Evolutionary conservation across 768 basidiomycete species (phyloP), one percentile per base, ranked within the genome.

Genomic region (Erythrobasidium yunnanense): DNA sequence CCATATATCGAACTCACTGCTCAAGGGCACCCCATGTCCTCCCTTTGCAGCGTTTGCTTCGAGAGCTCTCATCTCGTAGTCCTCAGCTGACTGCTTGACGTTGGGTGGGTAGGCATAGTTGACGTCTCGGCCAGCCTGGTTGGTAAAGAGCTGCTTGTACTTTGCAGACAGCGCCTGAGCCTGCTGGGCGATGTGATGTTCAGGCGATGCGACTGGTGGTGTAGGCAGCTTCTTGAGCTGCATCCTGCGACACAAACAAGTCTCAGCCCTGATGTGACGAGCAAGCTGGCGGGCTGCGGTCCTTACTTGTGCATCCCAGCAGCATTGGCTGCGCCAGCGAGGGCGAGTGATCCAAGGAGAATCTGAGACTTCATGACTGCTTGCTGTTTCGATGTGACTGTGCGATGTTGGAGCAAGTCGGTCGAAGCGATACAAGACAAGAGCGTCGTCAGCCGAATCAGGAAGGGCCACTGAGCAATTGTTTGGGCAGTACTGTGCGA

Each of bases 11-110:
- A n/a, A 80, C 88, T 69, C 73, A 93, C 93, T 95, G 73, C 81
- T 85, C 49, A 99, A 81, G 69, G 95, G 93, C 56, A 96, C 87
- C 38, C 78, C 77, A 76, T 97, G 93, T 35, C 89, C 90, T 62
- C 84, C 87, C 56, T 84, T 82, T 67, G 77, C 72, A 66, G 75
- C 57, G 47, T 82, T 71, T 53, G 85, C 22, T 33, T 62, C 53
- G 42, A 71, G 52, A 30, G 38, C 55, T 20, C 55, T 25, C 33
- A 66, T 56, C 29, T 66, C 49, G 5, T 20, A 80, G 46, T 86
- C 84, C 55, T 78, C 78, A 50, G 74, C 71, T 77, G 92, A 89
- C 1, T 85, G 58, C 32, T 66, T 65, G 18, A 66, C 38, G 15
- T 57, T 56, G 13, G 72, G 72, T 38, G 73, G 73, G 68, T 88